Evolutionary conservation across 805 yeast species (phyloP).

Genomic region (Ogataea siamensis): DNA sequence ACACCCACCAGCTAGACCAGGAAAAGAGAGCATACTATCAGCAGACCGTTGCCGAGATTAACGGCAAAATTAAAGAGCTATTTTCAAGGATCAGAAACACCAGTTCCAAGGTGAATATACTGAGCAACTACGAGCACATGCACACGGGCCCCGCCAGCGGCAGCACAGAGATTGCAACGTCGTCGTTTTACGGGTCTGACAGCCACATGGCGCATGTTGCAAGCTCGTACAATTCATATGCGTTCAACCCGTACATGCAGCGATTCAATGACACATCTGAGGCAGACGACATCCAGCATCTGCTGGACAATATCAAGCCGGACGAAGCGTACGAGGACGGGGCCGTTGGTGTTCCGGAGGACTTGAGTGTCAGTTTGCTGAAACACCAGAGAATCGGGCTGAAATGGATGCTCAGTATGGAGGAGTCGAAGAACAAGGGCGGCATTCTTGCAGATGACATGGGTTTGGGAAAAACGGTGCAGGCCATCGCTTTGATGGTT

Average conservation of each 20-base stretch:
- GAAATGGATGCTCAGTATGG: conserved; percentile 75
- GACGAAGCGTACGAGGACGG: conserved; percentile 50
- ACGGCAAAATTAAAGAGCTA: conserved; percentile 10
- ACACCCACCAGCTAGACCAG: not conserved
- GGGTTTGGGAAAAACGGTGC: conserved; percentile 81
- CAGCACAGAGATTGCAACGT: too few relatives aligned
- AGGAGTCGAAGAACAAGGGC: conserved; percentile 55
- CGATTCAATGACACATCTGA: conserved; percentile 14
- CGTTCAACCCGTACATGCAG: conserved; percentile 16
- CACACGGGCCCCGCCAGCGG: not conserved
- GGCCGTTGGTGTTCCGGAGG: conserved; percentile 64
- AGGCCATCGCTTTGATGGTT: conserved; percentile 59
- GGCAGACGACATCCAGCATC: conserved; percentile 31
- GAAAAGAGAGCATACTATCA: conserved; percentile 7
- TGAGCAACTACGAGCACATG: conserved; percentile 5
- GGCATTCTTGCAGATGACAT: conserved; percentile 80
- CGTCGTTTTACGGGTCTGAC: too few relatives aligned
- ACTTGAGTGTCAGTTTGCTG: conserved; percentile 42
- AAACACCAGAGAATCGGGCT: conserved; percentile 82
- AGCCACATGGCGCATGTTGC: not conserved
- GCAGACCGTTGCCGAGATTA: conserved; percentile 7
- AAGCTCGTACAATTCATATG: conserved; percentile 3
- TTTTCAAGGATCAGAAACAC: conserved; percentile 9
- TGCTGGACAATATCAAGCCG: conserved; percentile 51
- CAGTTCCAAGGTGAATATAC: conserved; percentile 7